These are phyloP conservation scores for Chondrostereum purpureum DNA, from an alignment of 1,284 basidiomycete species.

Conservation along the genomic window DNA sequence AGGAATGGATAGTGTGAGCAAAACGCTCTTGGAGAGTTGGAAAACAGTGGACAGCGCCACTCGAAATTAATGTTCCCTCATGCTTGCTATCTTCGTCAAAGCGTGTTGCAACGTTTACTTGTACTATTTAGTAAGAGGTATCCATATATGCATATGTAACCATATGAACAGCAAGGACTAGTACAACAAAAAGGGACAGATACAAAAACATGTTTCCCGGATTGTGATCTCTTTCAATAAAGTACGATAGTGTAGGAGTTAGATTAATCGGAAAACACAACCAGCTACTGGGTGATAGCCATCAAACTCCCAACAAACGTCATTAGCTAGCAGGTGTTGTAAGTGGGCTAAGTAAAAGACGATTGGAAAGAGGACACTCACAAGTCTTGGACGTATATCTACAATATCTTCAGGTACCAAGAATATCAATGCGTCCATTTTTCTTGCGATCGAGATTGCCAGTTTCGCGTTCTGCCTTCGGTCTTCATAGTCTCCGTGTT, in stretches of 20 bases:
- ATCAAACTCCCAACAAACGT: slow-evolving; percentile 70
- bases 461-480: slow-evolving; percentile 92
- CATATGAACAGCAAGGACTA: no score
- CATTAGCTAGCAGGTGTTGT: slow-evolving; percentile 42
- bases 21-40: slow-evolving; percentile 51
- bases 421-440: slow-evolving; percentile 96
- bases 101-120: no score
- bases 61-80: no score
- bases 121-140: no score
- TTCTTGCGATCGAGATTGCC: slow-evolving; percentile 95
- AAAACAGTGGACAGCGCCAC: slow-evolving; percentile 38
- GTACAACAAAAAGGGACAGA: no score
- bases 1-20: slow-evolving; percentile 42
- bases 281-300: slow-evolving; percentile 38
- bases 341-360: background rate
- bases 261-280: background rate
- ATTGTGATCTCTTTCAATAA: no score
- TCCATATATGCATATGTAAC: no score
- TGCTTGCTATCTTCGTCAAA: no score
- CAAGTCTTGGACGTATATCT: slow-evolving; percentile 78
- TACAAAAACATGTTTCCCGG: no score
- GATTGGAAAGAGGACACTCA: slow-evolving; percentile 29
- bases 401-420: slow-evolving; percentile 96
- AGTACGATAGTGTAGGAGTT: slow-evolving; percentile 6
- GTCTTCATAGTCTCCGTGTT: slow-evolving; percentile 79